A percentile compares a stretch with the other conserved stretches of the same genome.
phyloP scores from a whole-genome alignment of 495 filamentous ascomycete genomes.

The Cercophora sp. region DNA sequence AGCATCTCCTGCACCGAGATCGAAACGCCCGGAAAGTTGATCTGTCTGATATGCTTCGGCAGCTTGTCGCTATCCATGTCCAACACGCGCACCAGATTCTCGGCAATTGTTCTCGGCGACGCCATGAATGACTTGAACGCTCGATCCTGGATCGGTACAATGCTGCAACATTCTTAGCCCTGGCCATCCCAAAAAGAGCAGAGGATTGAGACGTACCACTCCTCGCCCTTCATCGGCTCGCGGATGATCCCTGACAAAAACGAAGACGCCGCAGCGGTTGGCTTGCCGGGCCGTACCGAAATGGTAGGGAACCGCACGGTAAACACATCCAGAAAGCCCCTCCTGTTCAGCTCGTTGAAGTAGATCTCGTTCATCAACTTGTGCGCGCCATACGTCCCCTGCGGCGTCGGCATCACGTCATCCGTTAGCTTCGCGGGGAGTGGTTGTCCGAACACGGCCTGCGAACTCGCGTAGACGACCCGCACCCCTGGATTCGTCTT shows the following conservation, averaged over 20 bases:
- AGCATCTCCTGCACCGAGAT: slow-evolving; percentile 72
- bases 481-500: slow-evolving; percentile 55
- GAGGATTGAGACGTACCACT: slow-evolving; percentile 33
- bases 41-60: slow-evolving; percentile 53
- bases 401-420: slow-evolving; percentile 58
- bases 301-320: slow-evolving; percentile 71
- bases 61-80: slow-evolving; percentile 52
- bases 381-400: slow-evolving; percentile 71
- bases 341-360: slow-evolving; percentile 71
- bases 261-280: slow-evolving; percentile 68
- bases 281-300: slow-evolving; percentile 67
- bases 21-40: slow-evolving; percentile 71
- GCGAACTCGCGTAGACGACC: slow-evolving; percentile 56
- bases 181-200: background rate
- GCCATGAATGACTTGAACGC: slow-evolving; percentile 64
- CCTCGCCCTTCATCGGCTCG: slow-evolving; percentile 54
- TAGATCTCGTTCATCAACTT: slow-evolving; percentile 73
- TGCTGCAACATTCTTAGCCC: slow-evolving; percentile 6
- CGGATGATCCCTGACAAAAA: slow-evolving; percentile 67
- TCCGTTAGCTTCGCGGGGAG: slow-evolving; percentile 31
- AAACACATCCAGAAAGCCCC: slow-evolving; percentile 63
- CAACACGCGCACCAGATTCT: slow-evolving; percentile 66
- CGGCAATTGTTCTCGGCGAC: slow-evolving; percentile 61
- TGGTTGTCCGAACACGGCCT: slow-evolving; percentile 40
- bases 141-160: slow-evolving; percentile 56